Evolutionary conservation across 495 filamentous ascomycete genomes (phyloP).

Genomic region (Neurospora cerealis): DNA sequence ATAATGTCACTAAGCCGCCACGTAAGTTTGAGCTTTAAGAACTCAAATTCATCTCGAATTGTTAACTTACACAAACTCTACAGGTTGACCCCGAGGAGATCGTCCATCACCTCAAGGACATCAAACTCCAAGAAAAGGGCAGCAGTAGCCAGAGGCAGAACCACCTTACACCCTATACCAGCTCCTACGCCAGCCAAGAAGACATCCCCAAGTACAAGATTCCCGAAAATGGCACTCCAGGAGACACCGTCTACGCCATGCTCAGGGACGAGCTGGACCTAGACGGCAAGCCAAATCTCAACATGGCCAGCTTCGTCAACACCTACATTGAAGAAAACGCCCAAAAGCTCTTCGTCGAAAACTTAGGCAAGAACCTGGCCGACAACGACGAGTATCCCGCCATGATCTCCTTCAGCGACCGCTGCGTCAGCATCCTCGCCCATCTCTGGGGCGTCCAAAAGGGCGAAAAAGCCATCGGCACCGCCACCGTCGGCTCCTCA

Average conservation of each 20-base stretch:
- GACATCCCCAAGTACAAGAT: conserved; percentile 62
- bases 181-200: conserved; percentile 47
- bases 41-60: neutral
- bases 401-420: conserved; percentile 60
- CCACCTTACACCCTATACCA: conserved; percentile 54
- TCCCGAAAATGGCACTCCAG: conserved; percentile 49
- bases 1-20: neutral
- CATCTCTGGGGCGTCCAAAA: conserved; percentile 59
- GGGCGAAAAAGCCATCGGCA: conserved; percentile 57
- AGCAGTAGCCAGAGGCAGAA: conserved; percentile 10
- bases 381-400: conserved; percentile 72
- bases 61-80: neutral
- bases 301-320: conserved; percentile 61
- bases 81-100: conserved; percentile 52
- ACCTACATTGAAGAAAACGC: conserved; percentile 65
- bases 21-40: neutral
- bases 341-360: conserved; percentile 55
- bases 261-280: conserved; percentile 67
- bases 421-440: conserved; percentile 62
- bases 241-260: conserved; percentile 56
- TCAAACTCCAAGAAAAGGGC: conserved; percentile 23
- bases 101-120: conserved; percentile 41
- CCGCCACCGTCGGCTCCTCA: conserved; percentile 62
- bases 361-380: conserved; percentile 56
- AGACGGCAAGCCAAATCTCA: conserved; percentile 63